Conservation (phyloP, 2,329 filamentous ascomycete species). For the Claviceps cyperi region DNA sequence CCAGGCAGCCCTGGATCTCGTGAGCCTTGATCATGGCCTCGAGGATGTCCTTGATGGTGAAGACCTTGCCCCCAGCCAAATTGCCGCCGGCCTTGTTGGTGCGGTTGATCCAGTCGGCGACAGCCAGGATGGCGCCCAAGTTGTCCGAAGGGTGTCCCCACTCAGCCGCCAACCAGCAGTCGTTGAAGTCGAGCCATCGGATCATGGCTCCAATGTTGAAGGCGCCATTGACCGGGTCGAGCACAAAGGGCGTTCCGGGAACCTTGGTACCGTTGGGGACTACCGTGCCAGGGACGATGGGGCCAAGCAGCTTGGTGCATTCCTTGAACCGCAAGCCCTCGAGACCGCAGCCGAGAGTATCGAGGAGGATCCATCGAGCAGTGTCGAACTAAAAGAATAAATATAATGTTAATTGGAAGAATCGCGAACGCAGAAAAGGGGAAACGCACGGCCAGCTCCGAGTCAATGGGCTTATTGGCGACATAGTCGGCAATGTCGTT, state of each 20-base stretch:
- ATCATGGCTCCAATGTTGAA: slow-evolving; percentile 99
- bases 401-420: background rate
- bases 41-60: slow-evolving; percentile 80
- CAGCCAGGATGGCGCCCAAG: slow-evolving; percentile 87
- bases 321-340: slow-evolving; percentile 92
- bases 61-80: slow-evolving; percentile 73
- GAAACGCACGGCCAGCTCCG: slow-evolving; percentile 71
- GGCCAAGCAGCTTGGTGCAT: slow-evolving; percentile 88
- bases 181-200: slow-evolving; percentile 98
- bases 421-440: background rate
- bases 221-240: slow-evolving; percentile 88
- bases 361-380: slow-evolving; percentile 88
- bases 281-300: slow-evolving; percentile 74
- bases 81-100: slow-evolving; percentile 66
- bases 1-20: slow-evolving; percentile 95
- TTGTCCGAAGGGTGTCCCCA: slow-evolving; percentile 99
- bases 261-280: slow-evolving; percentile 89
- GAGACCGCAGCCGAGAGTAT: slow-evolving; percentile 91
- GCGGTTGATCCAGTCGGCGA: slow-evolving; percentile 93
- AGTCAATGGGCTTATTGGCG: slow-evolving; percentile 80
- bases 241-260: slow-evolving; percentile 80
- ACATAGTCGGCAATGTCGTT: slow-evolving; percentile 91
- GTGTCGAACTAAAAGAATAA: slow-evolving; percentile 60
- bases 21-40: slow-evolving; percentile 99
- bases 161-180: slow-evolving; percentile 98